These are phyloP conservation scores for Bonnemaisonia californica DNA, from an alignment of 31 red algal species.

Conservation along the genomic window DNA sequence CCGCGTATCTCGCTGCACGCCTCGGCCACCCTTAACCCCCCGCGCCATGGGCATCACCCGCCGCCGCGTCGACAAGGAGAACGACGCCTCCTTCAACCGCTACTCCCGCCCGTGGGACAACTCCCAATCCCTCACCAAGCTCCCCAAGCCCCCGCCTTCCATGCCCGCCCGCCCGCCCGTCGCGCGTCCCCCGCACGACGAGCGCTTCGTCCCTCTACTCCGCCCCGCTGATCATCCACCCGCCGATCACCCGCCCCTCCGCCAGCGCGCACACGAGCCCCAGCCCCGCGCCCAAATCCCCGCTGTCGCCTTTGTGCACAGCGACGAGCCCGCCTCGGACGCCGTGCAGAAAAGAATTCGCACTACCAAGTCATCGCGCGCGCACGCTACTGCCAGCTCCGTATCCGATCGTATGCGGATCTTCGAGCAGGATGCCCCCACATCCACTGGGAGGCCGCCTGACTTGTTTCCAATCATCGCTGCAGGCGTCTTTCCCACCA, in stretches of 20 bases:
- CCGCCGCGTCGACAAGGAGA: neutral
- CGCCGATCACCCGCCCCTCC: neutral
- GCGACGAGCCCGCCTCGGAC: too few species aligned
- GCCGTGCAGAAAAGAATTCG: too few species aligned
- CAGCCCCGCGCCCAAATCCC: neutral
- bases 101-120: conserved; percentile 51
- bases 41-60: neutral
- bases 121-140: neutral
- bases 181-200: neutral
- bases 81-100: conserved; percentile 18
- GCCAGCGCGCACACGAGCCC: neutral
- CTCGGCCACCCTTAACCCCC: too few species aligned
- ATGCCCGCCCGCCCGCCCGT: conserved; percentile 24
- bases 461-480: neutral
- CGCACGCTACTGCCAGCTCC: too few species aligned
- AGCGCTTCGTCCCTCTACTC: conserved; percentile 9
- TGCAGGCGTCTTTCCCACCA: neutral
- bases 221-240: conserved; percentile 5
- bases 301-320: too few species aligned
- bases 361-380: too few species aligned
- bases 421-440: neutral
- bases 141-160: neutral
- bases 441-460: neutral
- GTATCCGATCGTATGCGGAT: neutral
- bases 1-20: too few species aligned